Base-by-base conservation (phyloP, 768 basidiomycete species). In the Crucibulum laeve region DNA sequence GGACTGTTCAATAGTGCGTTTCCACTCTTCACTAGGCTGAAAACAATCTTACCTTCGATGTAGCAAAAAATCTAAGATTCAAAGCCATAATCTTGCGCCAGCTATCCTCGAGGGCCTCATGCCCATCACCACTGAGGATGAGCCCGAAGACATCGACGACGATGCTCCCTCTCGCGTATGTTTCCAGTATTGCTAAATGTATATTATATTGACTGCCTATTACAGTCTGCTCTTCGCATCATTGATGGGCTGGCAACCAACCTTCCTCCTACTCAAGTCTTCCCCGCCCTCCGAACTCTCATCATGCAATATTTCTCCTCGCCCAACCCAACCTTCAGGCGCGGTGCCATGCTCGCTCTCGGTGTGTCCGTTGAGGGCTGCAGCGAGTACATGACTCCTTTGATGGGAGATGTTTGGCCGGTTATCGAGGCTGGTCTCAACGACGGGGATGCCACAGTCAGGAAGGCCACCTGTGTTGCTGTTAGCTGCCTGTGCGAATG, bases 341-440 rank as follows among this genome's bases (percentile, higher is more conserved):
- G 95, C 42, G 89, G 90, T 38, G 95, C 93, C 5, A 85, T 98
- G 70, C 90, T 95, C 56, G 89, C 94, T 1, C 82, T 99, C 39
- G 96, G 96, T 51, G 91, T 98, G 39, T 82, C 84, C 35, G 92
- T 98, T 45, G 96, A 99, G 63, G 96, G 96, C 14, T 97, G 95
- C 72, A 91, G 87, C 67, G 94, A 98, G 71, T 98, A 72, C 68
- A 97, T 99, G 81, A 91, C 91, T 25, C 91, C 94, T 6, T 76
- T 92, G 53, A 91, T 99, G 77, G 65, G 62, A 47, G 77, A 90
- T 55, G 84, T 99, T 22, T 99, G 96, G 96, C 93, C 94, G 1
- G 74, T 95, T 44, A 82, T 99, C 53, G 89, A 96, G 58, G 73
- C 79, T 38, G 94, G 94, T 52, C 79, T 99, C 24, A 77, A 75